These are phyloP conservation scores for Solanum virginianum DNA, from an alignment of 257 asterid genomes.

Conservation along the genomic window DNA sequence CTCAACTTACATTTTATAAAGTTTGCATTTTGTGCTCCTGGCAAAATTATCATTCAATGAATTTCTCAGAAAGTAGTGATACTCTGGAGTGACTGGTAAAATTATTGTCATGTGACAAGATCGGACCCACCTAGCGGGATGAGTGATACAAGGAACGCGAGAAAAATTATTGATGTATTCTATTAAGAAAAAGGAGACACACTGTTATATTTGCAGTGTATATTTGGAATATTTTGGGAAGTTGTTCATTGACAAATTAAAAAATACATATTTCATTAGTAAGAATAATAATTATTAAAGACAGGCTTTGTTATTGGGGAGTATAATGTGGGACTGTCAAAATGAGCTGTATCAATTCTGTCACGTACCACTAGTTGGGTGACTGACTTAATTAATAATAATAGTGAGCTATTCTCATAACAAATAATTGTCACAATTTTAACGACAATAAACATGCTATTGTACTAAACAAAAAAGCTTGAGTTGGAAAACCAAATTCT, in stretches of 20 bases:
- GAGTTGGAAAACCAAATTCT: not conserved
- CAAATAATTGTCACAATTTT: not conserved
- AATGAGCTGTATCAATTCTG: slow-evolving; percentile 29
- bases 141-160: not conserved
- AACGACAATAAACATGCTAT: not conserved
- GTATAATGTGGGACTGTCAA: not conserved
- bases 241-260: not conserved
- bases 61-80: too few relatives aligned
- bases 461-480: not conserved
- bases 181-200: not conserved
- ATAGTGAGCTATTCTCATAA: not conserved
- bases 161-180: not conserved
- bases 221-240: not conserved
- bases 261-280: not conserved
- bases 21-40: not conserved
- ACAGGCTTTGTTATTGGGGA: not conserved
- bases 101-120: too few relatives aligned
- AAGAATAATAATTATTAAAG: not conserved
- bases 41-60: not conserved
- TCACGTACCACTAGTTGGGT: not conserved
- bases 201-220: not conserved
- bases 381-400: not conserved
- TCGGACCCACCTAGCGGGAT: not conserved
- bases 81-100: too few relatives aligned
- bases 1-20: not conserved